Conservation (phyloP, 495 filamentous ascomycete genomes). For the Parathielavia hyrcaniae region DNA sequence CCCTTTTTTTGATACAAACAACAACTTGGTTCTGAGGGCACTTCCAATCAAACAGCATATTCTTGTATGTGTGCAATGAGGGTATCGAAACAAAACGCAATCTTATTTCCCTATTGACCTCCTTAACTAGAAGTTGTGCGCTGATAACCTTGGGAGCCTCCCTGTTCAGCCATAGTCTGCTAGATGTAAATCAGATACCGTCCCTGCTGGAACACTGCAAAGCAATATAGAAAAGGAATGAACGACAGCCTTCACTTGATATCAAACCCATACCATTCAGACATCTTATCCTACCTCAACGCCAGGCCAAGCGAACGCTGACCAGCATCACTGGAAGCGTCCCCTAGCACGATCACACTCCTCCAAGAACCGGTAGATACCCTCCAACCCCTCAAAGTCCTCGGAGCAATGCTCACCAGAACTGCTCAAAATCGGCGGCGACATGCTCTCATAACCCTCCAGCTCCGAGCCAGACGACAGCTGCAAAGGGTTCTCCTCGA, state of each 20-base stretch:
- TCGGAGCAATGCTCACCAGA: constrained; percentile 42
- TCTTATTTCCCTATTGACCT: neutral
- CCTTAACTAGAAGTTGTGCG: neutral
- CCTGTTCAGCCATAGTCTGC: neutral
- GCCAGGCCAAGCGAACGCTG: neutral
- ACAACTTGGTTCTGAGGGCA: too few relatives aligned
- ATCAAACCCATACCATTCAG: neutral
- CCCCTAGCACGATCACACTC: constrained; percentile 66
- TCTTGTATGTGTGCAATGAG: neutral
- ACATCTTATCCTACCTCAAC: constrained; percentile 7
- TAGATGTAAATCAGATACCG: neutral
- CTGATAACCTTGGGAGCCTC: neutral
- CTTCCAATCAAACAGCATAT: too few relatives aligned
- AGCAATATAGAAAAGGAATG: constrained; percentile 8
- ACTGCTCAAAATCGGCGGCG: constrained; percentile 37
- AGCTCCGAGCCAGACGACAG: constrained; percentile 33
- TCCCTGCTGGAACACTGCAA: neutral
- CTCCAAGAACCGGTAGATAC: constrained; percentile 80
- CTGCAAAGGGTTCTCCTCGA: constrained; percentile 43
- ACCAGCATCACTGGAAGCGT: constrained; percentile 16
- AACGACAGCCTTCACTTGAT: constrained; percentile 7
- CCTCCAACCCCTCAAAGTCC: constrained; percentile 75
- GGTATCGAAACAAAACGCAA: neutral
- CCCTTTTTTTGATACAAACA: too few relatives aligned
- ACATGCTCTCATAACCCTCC: constrained; percentile 48